Evolutionary conservation across 345 rosid species (phyloP).

Genomic region (Citropsis articulata): DNA sequence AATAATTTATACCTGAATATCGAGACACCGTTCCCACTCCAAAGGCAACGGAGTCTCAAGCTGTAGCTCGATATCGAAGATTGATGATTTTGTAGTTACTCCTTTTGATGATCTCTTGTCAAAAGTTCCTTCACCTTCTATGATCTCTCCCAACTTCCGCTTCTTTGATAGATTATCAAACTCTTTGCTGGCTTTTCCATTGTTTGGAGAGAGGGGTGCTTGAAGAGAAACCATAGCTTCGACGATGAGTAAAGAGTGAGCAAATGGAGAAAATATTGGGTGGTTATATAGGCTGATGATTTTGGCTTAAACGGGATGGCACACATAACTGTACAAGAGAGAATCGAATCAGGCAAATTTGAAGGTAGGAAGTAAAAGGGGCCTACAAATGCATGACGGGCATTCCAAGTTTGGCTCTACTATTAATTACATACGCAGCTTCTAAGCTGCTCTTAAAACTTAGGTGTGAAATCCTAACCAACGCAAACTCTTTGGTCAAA

Average conservation of each 20-base stretch:
- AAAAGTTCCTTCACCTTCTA: slow-evolving; percentile 12
- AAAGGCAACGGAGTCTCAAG: slow-evolving; percentile 47
- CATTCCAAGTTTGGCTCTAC: slow-evolving; percentile 46
- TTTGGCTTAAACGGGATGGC: slow-evolving; percentile 13
- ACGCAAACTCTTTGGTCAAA: slow-evolving; percentile 16
- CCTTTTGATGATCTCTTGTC: slow-evolving; percentile 27
- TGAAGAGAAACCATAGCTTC: slow-evolving; percentile 47
- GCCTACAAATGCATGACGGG: slow-evolving; percentile 52
- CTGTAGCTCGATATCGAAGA: slow-evolving; percentile 43
- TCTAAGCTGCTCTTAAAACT: slow-evolving; percentile 24
- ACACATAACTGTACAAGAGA: slow-evolving; percentile 19
- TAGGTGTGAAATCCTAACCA: slow-evolving; percentile 21
- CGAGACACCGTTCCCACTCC: slow-evolving; percentile 60
- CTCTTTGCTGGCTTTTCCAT: slow-evolving; percentile 22
- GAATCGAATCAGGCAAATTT: slow-evolving; percentile 25
- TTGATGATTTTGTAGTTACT: slow-evolving; percentile 24
- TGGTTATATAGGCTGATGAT: slow-evolving; percentile 35
- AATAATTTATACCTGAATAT: slow-evolving; percentile 51
- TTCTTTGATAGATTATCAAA: slow-evolving; percentile 42
- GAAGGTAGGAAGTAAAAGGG: slow-evolving; percentile 9
- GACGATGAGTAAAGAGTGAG: slow-evolving; percentile 12
- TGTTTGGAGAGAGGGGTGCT: slow-evolving; percentile 32
- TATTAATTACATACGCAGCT: slow-evolving; percentile 12
- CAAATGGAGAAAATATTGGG: slow-evolving; percentile 21
- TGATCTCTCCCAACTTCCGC: slow-evolving; percentile 45